These are phyloP conservation scores for Trichoderma brevicompactum DNA, from an alignment of 2,329 filamentous ascomycete species.

Conservation along the genomic window DNA sequence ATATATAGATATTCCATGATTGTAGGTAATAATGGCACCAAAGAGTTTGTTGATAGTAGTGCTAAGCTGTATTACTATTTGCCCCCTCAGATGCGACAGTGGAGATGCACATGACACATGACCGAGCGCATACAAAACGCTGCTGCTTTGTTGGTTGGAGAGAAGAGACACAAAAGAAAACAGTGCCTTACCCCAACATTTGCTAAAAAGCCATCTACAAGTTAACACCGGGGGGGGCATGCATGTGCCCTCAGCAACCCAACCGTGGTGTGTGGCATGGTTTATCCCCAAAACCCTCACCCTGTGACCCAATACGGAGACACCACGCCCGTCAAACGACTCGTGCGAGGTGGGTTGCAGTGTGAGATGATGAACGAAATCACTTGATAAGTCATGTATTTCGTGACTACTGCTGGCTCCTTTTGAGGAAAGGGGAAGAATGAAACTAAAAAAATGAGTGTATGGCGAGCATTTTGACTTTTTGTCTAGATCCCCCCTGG, in stretches of 20 bases:
- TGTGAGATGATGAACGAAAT: too few relatives aligned
- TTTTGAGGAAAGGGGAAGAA: too few relatives aligned
- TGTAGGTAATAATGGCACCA: too few relatives aligned
- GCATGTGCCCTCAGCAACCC: neutral
- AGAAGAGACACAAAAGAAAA: too few relatives aligned
- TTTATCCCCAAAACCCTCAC: conserved; percentile 1
- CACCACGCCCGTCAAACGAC: neutral
- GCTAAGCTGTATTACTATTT: neutral
- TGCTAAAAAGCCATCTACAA: neutral
- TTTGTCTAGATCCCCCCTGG: too few relatives aligned
- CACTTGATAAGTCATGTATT: too few relatives aligned
- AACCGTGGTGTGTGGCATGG: conserved; percentile 4
- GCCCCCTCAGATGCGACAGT: conserved; percentile 1
- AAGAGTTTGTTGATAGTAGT: too few relatives aligned
- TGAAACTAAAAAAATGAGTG: too few relatives aligned
- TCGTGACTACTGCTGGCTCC: too few relatives aligned
- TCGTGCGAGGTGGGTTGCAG: conserved; percentile 11
- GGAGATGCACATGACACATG: conserved; percentile 13
- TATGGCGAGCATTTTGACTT: too few relatives aligned
- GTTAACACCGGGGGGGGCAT: too few relatives aligned
- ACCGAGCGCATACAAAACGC: neutral
- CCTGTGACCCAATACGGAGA: neutral
- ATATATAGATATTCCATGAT: neutral
- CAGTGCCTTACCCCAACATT: neutral
- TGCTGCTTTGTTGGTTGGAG: neutral